Percentiles rank a stretch among this genome's conserved stretches.
Conservation (phyloP, 768 basidiomycete species). For the Crassisporium funariophilum region DNA sequence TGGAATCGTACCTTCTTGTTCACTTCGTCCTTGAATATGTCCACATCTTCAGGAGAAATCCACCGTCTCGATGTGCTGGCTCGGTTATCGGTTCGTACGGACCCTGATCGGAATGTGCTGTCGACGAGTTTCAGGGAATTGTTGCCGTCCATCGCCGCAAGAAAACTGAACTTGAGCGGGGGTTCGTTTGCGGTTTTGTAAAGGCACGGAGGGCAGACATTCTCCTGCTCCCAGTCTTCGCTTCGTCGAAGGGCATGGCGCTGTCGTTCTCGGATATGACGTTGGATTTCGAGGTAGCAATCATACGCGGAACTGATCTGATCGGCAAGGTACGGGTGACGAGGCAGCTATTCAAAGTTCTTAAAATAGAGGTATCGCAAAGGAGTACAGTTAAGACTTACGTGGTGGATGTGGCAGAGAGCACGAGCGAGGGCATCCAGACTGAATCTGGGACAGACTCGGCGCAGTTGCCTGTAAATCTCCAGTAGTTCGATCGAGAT, state of each 20-base stretch:
- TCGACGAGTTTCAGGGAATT: slow-evolving; percentile 27
- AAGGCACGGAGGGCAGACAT: slow-evolving; percentile 21
- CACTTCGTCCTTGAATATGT: slow-evolving; percentile 16
- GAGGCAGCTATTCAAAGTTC: not conserved
- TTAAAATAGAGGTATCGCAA: not conserved
- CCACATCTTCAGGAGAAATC: slow-evolving; percentile 5
- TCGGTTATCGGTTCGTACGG: slow-evolving; percentile 1
- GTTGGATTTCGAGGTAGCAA: slow-evolving; percentile 13
- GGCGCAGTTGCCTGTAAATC: slow-evolving; percentile 1
- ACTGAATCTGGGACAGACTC: slow-evolving; percentile 5
- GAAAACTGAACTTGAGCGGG: slow-evolving; percentile 13
- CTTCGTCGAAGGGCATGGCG: slow-evolving; percentile 1
- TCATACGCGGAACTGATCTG: slow-evolving; percentile 15
- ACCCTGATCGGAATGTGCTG: slow-evolving; percentile 2
- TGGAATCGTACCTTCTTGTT: not conserved
- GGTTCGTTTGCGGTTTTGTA: slow-evolving; percentile 21
- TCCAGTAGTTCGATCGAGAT: not conserved
- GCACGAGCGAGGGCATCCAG: slow-evolving; percentile 1
- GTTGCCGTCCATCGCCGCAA: slow-evolving; percentile 32
- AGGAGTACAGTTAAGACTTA: not conserved
- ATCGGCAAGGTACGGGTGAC: slow-evolving; percentile 5
- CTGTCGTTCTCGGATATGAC: not conserved
- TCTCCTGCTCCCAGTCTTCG: not conserved
- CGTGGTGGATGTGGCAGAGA: slow-evolving; percentile 1
- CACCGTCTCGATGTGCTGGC: not conserved